Percentiles rank a stretch among this genome's conserved stretches.
Evolutionary conservation across 148 eudicot species (phyloP).

Genomic region (Cornus suecica): DNA sequence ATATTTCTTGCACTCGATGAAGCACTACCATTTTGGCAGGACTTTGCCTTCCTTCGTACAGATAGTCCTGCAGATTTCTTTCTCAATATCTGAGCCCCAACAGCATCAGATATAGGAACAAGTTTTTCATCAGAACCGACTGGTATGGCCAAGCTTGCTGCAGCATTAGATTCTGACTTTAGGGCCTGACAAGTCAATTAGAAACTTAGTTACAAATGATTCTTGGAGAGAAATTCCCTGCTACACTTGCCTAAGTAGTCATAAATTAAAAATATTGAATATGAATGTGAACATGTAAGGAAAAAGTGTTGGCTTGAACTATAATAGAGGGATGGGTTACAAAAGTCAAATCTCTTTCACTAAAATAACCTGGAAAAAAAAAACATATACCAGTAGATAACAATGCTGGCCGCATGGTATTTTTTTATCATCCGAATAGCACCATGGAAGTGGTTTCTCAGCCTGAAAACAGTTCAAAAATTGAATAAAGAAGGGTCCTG

Average conservation of each 20-base stretch:
- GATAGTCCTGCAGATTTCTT: slow-evolving; percentile 49
- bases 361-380: neutral
- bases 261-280: neutral
- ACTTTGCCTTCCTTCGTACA: slow-evolving; percentile 47
- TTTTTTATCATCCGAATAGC: slow-evolving; percentile 49
- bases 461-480: slow-evolving; percentile 35
- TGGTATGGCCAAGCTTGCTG: slow-evolving; percentile 29
- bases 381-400: slow-evolving; percentile 53
- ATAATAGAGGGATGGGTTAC: neutral
- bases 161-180: slow-evolving; percentile 39
- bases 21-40: slow-evolving; percentile 74
- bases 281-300: neutral
- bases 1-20: slow-evolving; percentile 60
- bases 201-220: neutral
- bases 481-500: neutral
- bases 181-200: slow-evolving; percentile 38
- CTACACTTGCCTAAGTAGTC: neutral
- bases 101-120: slow-evolving; percentile 42
- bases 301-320: slow-evolving; percentile 4
- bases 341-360: neutral
- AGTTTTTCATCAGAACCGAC: slow-evolving; percentile 46
- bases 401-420: slow-evolving; percentile 76
- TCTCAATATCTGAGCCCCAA: slow-evolving; percentile 31
- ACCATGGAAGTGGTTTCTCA: slow-evolving; percentile 78
- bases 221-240: neutral